phyloP scores from a whole-genome alignment of 73 alveolate species.

The Durusdinium trenchii region DNA sequence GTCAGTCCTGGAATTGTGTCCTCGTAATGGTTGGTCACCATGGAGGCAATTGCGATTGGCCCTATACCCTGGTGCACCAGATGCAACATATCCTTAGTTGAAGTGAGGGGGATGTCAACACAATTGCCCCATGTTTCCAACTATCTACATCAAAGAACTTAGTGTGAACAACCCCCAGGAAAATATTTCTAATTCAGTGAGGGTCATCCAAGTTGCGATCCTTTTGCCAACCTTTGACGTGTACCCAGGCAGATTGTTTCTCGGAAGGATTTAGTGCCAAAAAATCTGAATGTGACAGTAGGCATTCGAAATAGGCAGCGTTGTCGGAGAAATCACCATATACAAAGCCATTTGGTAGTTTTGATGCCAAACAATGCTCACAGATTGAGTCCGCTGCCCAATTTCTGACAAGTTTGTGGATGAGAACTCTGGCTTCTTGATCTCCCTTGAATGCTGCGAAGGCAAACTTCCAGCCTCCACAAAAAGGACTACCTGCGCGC shows the following conservation, averaged over 20 bases:
- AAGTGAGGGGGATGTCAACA: background rate
- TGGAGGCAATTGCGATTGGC: background rate
- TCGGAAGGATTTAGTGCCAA: slow-evolving; percentile 30
- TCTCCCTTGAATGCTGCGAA: slow-evolving; percentile 43
- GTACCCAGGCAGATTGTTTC: background rate
- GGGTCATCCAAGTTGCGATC: slow-evolving; percentile 28
- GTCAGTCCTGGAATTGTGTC: background rate
- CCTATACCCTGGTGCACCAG: slow-evolving; percentile 57
- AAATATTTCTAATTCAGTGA: background rate
- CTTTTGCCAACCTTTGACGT: slow-evolving; percentile 35
- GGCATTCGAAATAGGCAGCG: slow-evolving; percentile 29
- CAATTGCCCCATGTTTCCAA: background rate
- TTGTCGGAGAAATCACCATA: slow-evolving; percentile 15
- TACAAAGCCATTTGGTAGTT: background rate
- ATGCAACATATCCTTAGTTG: slow-evolving; percentile 66
- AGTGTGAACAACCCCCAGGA: background rate
- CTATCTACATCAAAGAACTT: background rate
- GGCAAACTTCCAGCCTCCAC: slow-evolving; percentile 43
- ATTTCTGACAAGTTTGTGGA: slow-evolving; percentile 40
- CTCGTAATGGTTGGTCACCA: slow-evolving; percentile 59
- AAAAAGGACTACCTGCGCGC: background rate
- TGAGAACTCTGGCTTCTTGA: slow-evolving; percentile 40
- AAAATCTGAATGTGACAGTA: slow-evolving; percentile 1
- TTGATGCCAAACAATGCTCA: slow-evolving; percentile 50
- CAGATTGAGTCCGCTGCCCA: slow-evolving; percentile 47